Percentiles rank a stretch among this genome's conserved stretches.
Evolutionary conservation across 2,329 filamentous ascomycete genomes (phyloP).

Genomic region (Podosphaera leucotricha): DNA sequence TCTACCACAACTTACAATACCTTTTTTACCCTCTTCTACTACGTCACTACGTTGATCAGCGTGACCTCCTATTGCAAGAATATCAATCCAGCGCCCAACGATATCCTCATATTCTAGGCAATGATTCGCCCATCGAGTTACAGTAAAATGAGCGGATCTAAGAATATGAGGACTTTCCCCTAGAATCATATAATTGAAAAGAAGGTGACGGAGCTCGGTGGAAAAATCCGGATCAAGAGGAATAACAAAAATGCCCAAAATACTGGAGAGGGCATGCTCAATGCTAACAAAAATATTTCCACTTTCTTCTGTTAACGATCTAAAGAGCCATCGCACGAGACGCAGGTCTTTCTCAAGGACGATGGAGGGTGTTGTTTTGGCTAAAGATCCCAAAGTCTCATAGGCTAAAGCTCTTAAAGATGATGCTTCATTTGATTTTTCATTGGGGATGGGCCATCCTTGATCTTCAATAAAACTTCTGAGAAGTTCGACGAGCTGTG

Average conservation of each 20-base stretch:
- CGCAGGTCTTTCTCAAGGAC: constrained; percentile 26
- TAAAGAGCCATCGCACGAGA: constrained; percentile 56
- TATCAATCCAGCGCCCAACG: constrained; percentile 65
- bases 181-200: constrained; percentile 44
- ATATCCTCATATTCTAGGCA: constrained; percentile 63
- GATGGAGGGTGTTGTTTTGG: constrained; percentile 36
- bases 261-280: constrained; percentile 63
- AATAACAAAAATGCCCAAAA: constrained; percentile 32
- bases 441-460: constrained; percentile 54
- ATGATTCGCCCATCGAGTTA: constrained; percentile 72
- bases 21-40: constrained; percentile 70
- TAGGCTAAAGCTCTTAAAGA: constrained; percentile 60
- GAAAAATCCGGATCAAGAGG: constrained; percentile 17
- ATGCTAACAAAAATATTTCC: constrained; percentile 64
- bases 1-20: constrained; percentile 37
- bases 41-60: constrained; percentile 55
- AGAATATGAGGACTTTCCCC: constrained; percentile 26
- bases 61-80: constrained; percentile 51
- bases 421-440: constrained; percentile 33
- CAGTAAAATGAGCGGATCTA: constrained; percentile 59
- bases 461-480: constrained; percentile 53
- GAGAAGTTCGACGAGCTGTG: constrained; percentile 43
- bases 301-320: constrained; percentile 57
- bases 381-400: constrained; percentile 69
- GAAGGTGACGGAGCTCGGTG: constrained; percentile 21